phyloP scores from a whole-genome alignment of 805 yeast species.

The Saccharomycopsis vini region DNA sequence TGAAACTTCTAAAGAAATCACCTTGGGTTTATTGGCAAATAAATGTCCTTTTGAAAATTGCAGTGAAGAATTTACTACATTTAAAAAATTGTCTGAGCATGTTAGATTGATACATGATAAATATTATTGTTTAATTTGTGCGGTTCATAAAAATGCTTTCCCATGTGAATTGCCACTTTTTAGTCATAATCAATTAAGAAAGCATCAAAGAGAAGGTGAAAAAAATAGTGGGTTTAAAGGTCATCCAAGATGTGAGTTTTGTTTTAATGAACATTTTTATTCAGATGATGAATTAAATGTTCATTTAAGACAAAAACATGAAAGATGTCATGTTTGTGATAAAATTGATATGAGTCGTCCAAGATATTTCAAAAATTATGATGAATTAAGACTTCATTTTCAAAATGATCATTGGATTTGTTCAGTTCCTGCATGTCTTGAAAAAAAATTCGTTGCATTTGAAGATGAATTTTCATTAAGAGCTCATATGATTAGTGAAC shows the following conservation, averaged over 20 bases:
- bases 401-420: constrained; percentile 67
- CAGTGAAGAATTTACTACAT: constrained; percentile 33
- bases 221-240: constrained; percentile 63
- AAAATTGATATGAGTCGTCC: constrained; percentile 45
- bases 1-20: constrained; percentile 35
- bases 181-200: constrained; percentile 50
- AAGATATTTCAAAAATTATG: constrained; percentile 71
- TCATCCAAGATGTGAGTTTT: constrained; percentile 82
- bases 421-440: constrained; percentile 67
- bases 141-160: constrained; percentile 67
- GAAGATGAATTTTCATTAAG: constrained; percentile 76
- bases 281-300: constrained; percentile 77
- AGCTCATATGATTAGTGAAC: constrained; percentile 82
- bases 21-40: constrained; percentile 43
- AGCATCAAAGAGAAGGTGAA: constrained; percentile 71
- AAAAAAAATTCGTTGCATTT: constrained; percentile 86
- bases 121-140: constrained; percentile 68
- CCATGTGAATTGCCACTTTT: constrained; percentile 59
- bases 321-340: constrained; percentile 85
- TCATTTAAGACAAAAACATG: constrained; percentile 80
- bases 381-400: constrained; percentile 69
- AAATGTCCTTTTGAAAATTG: constrained; percentile 44
- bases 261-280: constrained; percentile 66
- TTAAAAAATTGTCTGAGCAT: constrained; percentile 58
- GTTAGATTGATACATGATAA: constrained; percentile 53